Percentiles rank a stretch among this genome's conserved stretches.
Evolutionary conservation across 1,284 basidiomycete species (phyloP).

Genomic region (Cryptococcus sp.): DNA sequence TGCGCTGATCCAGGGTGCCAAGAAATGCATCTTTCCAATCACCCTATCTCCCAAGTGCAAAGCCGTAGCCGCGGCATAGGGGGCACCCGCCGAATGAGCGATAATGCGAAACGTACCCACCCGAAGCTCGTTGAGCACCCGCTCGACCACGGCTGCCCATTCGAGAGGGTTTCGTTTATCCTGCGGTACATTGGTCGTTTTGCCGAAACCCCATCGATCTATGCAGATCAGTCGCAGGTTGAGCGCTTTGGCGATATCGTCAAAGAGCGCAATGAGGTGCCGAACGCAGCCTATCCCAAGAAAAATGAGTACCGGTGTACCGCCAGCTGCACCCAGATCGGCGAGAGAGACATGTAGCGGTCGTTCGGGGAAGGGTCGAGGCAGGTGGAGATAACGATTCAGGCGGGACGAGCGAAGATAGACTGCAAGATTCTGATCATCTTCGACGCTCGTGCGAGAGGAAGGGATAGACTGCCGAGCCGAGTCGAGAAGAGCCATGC

Average conservation of each 20-base stretch:
- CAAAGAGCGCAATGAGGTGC: conserved; percentile 89
- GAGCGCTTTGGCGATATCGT: conserved; percentile 86
- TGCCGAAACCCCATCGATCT: conserved; percentile 93
- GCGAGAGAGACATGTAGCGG: conserved; percentile 88
- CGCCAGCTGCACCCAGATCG: conserved; percentile 75
- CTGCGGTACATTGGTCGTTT: conserved; percentile 64
- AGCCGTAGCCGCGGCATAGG: conserved; percentile 85
- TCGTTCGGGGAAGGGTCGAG: conserved; percentile 55
- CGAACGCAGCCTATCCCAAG: conserved; percentile 90
- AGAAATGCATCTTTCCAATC: conserved; percentile 74
- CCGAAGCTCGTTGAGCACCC: conserved; percentile 74
- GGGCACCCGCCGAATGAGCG: conserved; percentile 94
- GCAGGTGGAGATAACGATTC: conserved; percentile 73
- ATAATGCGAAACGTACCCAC: conserved; percentile 79
- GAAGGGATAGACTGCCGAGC: neutral
- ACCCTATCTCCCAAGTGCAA: conserved; percentile 68
- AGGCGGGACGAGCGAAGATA: conserved; percentile 78
- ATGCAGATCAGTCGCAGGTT: conserved; percentile 86
- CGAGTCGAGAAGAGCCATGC: neutral
- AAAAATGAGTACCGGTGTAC: conserved; percentile 82
- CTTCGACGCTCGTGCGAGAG: conserved; percentile 5
- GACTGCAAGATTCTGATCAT: conserved; percentile 31
- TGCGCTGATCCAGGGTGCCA: conserved; percentile 95
- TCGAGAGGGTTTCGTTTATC: conserved; percentile 70
- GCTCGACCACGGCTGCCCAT: conserved; percentile 85